A percentile compares a stretch with the other conserved stretches of the same genome.
These are phyloP conservation scores for Lentinula novae-zelandiae DNA, from an alignment of 1,284 basidiomycete species.

Conservation along the genomic window DNA sequence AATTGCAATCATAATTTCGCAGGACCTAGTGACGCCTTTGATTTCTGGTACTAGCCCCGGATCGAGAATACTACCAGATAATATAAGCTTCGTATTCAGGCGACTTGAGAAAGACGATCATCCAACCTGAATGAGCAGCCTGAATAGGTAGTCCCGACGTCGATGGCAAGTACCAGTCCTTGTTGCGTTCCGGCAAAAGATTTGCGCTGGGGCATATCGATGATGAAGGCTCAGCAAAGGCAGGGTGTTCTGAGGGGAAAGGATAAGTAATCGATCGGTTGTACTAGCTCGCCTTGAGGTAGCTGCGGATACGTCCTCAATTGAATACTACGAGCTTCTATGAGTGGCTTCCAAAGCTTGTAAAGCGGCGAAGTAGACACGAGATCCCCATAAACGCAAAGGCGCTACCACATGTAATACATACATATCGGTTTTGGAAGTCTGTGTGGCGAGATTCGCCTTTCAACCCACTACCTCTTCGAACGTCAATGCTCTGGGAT, in stretches of 20 bases:
- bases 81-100: not conserved
- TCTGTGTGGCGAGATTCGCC: not conserved
- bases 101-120: not conserved
- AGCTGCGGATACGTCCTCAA: not conserved
- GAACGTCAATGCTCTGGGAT: too few relatives aligned
- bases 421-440: not conserved
- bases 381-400: not conserved
- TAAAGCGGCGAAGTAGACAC: not conserved
- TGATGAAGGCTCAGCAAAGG: not conserved
- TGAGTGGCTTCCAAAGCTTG: not conserved
- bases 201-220: not conserved
- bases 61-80: conserved; percentile 7
- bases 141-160: conserved; percentile 52
- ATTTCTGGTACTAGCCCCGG: conserved; percentile 14
- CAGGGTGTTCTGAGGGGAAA: too few relatives aligned
- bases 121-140: conserved; percentile 33
- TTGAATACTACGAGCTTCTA: not conserved
- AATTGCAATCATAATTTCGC: not conserved
- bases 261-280: too few relatives aligned
- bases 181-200: conserved; percentile 30
- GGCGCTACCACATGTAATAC: not conserved
- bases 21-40: conserved; percentile 13
- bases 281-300: not conserved
- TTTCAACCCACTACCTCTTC: too few relatives aligned
- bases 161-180: conserved; percentile 45